Evolutionary conservation across 805 yeast genomes (phyloP).

Genomic region (Metschnikowia baotianmanensis): DNA sequence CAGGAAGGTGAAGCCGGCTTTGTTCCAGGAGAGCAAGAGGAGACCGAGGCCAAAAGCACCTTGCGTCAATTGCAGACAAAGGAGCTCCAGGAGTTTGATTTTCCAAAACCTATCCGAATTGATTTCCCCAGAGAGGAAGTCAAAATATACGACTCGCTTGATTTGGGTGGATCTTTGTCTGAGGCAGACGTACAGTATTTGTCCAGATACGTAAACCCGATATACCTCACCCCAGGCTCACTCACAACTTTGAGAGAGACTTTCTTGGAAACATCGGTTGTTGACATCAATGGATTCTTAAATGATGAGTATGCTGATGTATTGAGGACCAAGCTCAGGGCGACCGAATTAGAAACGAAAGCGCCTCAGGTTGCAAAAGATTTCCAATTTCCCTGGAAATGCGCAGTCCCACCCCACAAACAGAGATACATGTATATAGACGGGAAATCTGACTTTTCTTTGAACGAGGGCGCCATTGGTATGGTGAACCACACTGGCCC

Average conservation of each 20-base stretch:
- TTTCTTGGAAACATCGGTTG: conserved; percentile 67
- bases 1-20: conserved; percentile 88
- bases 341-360: conserved; percentile 56
- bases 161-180: conserved; percentile 7
- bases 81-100: conserved; percentile 74
- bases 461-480: conserved; percentile 33
- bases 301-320: conserved; percentile 49
- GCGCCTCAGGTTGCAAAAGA: conserved; percentile 59
- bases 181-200: conserved; percentile 51
- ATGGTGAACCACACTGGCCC: conserved; percentile 35
- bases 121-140: conserved; percentile 42
- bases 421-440: conserved; percentile 83
- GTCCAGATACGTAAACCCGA: conserved; percentile 52
- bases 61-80: conserved; percentile 76
- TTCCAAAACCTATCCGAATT: conserved; percentile 62
- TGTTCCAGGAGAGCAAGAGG: conserved; percentile 78
- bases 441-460: conserved; percentile 46
- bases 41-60: conserved; percentile 69
- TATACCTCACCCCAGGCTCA: conserved; percentile 38
- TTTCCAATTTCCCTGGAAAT: conserved; percentile 74
- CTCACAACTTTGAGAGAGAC: conserved; percentile 39
- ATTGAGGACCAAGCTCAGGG: conserved; percentile 49
- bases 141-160: conserved; percentile 25
- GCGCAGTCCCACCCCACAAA: conserved; percentile 92
- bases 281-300: conserved; percentile 65